Percentiles rank a stretch among this genome's conserved stretches.
phyloP scores from a whole-genome alignment of 2,329 filamentous ascomycete genomes.

The Hymenoscyphus fructigenus region DNA sequence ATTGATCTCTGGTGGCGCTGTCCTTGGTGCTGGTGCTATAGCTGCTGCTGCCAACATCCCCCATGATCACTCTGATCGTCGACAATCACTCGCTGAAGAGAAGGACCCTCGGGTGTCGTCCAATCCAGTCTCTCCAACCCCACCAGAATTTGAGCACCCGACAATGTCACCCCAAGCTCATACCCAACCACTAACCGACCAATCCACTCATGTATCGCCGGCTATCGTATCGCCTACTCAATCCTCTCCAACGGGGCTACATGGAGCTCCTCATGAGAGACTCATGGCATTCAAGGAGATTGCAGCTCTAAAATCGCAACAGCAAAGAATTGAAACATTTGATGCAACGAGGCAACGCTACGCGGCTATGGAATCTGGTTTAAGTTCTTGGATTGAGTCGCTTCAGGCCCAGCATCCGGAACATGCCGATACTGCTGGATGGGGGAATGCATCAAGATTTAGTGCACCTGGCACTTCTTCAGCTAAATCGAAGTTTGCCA shows the following conservation, averaged over 20 bases:
- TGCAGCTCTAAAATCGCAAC: slow-evolving; percentile 61
- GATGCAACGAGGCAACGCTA: slow-evolving; percentile 71
- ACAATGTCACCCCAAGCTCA: slow-evolving; percentile 28
- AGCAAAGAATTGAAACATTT: slow-evolving; percentile 72
- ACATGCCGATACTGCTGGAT: slow-evolving; percentile 41
- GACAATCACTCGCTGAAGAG: slow-evolving; percentile 47
- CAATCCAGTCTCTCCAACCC: slow-evolving; percentile 39
- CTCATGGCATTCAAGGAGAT: slow-evolving; percentile 68
- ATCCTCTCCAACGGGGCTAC: background rate
- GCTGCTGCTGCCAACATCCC: slow-evolving; percentile 10
- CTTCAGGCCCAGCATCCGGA: slow-evolving; percentile 50
- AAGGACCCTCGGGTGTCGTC: slow-evolving; percentile 42
- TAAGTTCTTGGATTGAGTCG: slow-evolving; percentile 58
- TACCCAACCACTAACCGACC: slow-evolving; percentile 17
- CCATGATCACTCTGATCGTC: slow-evolving; percentile 19
- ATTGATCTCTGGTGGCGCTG: slow-evolving; percentile 18
- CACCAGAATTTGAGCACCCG: slow-evolving; percentile 44
- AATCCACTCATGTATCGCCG: slow-evolving; percentile 15
- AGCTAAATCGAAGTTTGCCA: slow-evolving; percentile 27
- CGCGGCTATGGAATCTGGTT: slow-evolving; percentile 69
- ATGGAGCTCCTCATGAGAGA: slow-evolving; percentile 10
- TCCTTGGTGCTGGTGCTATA: slow-evolving; percentile 13
- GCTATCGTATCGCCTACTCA: slow-evolving; percentile 19
- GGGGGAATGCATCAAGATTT: slow-evolving; percentile 20
- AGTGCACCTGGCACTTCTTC: slow-evolving; percentile 20